Base-by-base conservation (phyloP, 1,284 basidiomycete species). In the Ganoderma sp. region DNA sequence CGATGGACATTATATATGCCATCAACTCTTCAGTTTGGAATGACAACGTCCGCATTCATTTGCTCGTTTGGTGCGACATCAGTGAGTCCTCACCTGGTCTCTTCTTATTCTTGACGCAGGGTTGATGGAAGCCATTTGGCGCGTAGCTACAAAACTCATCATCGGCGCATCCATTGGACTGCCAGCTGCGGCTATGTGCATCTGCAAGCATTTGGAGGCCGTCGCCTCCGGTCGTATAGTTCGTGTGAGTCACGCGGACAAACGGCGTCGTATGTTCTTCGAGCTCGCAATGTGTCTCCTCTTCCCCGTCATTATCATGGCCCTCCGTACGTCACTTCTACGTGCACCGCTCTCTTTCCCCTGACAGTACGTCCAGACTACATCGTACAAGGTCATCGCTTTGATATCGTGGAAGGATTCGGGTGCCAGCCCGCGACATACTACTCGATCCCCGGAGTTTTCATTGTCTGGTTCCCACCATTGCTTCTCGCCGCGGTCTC, bases 271-370 rank as follows among this genome's bases (percentile, higher is more conserved):
- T 37, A 73, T 80, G 56, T 73, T 82, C 17, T 78, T 85, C 59
- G 87, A 90, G 60, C 58, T 80, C 34, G 57, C 78, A 1, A 81
- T 89, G 71, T 86, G 87, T 65, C 75, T 83, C 12, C 82, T 82
- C 0, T 50, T 87, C 0, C 88, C 88, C 0, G n/a, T 81, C 0
- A 3, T 88, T 2, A 78, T 77, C 66, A 85, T 87, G 84, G 79
- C 76, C 52, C 75, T 89, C 0, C 86, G 87, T 88, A 70, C 71
- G 86, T 83, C 10, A 2, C 34, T 1, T 3, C 17, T 42, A 2
- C 17, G 19, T 9, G n/a, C 2, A 15, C 2, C 17, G n/a, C n/a
- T n/a, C n/a, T n/a, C n/a, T n/a, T n/a, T n/a, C n/a, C 42, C 2
- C 43, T 69, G 34, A 66, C 42, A 10, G 12, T 34, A 37, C 28